These are phyloP conservation scores for Amanita molliuscula DNA, from an alignment of 768 basidiomycete genomes.

Conservation along the genomic window DNA sequence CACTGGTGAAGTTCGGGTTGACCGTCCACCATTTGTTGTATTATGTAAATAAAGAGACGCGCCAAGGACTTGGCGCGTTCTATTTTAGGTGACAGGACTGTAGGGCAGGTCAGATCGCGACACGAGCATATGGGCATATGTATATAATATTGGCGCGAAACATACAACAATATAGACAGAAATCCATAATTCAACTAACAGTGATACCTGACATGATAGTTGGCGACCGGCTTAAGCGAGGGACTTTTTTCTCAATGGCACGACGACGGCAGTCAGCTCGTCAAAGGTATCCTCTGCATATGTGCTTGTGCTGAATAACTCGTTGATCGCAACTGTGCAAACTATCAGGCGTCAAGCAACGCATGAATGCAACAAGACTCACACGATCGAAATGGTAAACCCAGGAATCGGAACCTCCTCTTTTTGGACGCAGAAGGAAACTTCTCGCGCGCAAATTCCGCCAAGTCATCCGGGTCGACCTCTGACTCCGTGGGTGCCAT, in stretches of 20 bases:
- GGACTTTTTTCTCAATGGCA: background rate
- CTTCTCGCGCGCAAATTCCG: background rate
- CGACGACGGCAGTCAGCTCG: background rate
- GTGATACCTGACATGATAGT: background rate
- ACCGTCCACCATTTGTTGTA: background rate
- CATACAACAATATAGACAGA: background rate
- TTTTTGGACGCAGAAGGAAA: background rate
- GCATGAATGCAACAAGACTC: background rate
- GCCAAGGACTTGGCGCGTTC: background rate
- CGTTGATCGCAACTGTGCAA: background rate
- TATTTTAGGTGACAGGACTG: background rate
- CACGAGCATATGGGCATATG: background rate
- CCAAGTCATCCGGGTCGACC: background rate
- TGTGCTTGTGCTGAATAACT: background rate
- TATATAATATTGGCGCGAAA: background rate
- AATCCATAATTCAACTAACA: background rate
- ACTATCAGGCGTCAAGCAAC: background rate
- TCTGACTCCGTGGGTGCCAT: background rate
- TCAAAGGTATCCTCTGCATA: background rate
- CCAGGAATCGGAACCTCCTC: background rate
- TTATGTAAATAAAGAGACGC: background rate
- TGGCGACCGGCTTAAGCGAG: background rate
- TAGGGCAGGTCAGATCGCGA: constrained; percentile 3
- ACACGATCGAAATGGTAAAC: background rate
- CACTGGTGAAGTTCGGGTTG: background rate